phyloP scores from a whole-genome alignment of 2,329 filamentous ascomycete genomes.

The Emergomyces pasteurianus region DNA sequence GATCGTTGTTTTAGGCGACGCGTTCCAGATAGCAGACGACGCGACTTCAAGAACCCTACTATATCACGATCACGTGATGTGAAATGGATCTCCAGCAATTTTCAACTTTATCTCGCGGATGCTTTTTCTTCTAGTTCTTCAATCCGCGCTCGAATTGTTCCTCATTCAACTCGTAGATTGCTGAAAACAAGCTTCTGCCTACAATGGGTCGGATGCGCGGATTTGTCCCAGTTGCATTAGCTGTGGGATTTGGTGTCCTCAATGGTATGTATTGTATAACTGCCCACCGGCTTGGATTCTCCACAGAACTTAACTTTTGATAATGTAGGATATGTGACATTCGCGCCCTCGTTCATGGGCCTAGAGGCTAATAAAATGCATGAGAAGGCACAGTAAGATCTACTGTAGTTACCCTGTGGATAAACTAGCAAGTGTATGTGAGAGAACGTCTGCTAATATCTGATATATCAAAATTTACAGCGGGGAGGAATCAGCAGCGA shows the following conservation, averaged over 20 bases:
- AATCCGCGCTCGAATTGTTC: neutral
- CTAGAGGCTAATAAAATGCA: conserved; percentile 22
- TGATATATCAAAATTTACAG: neutral
- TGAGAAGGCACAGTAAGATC: conserved; percentile 8
- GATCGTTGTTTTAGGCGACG: neutral
- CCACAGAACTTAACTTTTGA: neutral
- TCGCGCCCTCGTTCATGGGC: conserved; percentile 29
- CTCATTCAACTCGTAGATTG: neutral
- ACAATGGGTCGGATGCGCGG: conserved; percentile 25
- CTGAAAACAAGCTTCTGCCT: neutral
- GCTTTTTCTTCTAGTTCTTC: neutral
- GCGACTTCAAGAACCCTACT: neutral
- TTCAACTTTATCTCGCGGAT: no score
- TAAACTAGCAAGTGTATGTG: neutral
- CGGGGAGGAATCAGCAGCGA: neutral
- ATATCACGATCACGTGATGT: neutral
- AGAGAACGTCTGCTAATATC: neutral
- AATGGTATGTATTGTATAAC: conserved; percentile 19
- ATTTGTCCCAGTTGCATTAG: conserved; percentile 25
- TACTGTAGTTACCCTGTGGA: neutral
- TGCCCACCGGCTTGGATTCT: neutral
- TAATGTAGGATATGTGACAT: conserved; percentile 30
- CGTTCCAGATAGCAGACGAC: neutral
- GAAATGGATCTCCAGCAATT: neutral
- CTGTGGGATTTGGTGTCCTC: conserved; percentile 29